Base-by-base conservation (phyloP, 1,284 basidiomycete genomes). In the Tilletia indica region DNA sequence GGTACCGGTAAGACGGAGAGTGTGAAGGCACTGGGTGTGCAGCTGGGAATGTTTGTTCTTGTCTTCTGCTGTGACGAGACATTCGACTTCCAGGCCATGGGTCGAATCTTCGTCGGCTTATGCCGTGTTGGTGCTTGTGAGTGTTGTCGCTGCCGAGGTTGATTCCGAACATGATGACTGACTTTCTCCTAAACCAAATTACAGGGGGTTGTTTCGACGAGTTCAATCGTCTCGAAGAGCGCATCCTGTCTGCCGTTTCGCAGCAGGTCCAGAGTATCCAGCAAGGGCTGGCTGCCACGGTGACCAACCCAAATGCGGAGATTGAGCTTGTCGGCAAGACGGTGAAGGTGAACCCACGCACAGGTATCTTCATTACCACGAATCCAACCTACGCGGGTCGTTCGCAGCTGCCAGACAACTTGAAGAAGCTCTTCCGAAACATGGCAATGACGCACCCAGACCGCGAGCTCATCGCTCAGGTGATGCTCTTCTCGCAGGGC, bases 1-100 rank as follows among this genome's bases (percentile, higher is more conserved):
- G 97, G 97, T 82, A 99, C 97, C 92, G 93, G 93, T 42, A 99
- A 99, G 88, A 99, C 97, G 0, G 97, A 99, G 86, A 99, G 96
- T 0, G 97, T 99, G 83, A 99, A 99, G 85, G 96, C 97, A 0
- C 90, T 99, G 36, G 97, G 97, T 71, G 93, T 97, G 0, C 95
- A 97, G 82, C 90, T 99, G 6, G 97, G 97, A 67, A 91, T 95
- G 64, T 98, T 99, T 82, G 97, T 99, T 21, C 88, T 99, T 67
- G 97, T 99, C 42, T 99, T 99, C 87, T 99, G 97, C 85, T 99
- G 97, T 83, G 97, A 99, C 86, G 96, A 99, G 85, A 97, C 93
- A 0, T 99, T 99, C 85, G 97, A 99, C 86, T 98, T 98, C 88
- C 94, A 98, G 83, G 97, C 97, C 1, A 99, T 99, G 97, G 96